Base-by-base conservation (phyloP, 2,329 filamentous ascomycete genomes). In the Sporothrix pseudoabietina region DNA sequence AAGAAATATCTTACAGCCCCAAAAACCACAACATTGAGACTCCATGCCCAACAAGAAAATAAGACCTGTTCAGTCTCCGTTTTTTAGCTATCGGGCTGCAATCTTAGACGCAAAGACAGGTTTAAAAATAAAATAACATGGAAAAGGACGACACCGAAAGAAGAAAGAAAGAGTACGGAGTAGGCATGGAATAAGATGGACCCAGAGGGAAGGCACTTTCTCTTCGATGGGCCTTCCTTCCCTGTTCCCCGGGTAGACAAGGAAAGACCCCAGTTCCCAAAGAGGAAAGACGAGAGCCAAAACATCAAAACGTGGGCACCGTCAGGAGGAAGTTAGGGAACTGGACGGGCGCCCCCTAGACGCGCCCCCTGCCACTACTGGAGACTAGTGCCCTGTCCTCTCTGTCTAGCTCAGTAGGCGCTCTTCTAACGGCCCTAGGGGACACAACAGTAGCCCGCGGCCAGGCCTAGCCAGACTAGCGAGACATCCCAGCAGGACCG, bases 251-350 rank as follows among this genome's bases (percentile, higher is more conserved):
- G 26, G 65, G 65, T 54, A 22, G 47, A 39, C 22, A 12, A 57
- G 22, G n/a, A 41, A 19, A 22, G 9, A 44, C 1, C 47, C 32
- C 41, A 54, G 59, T 44, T 65, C 70, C 69, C 4, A 71, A 71
- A 71, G 35, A 65, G 57, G 70, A 65, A 71, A 71, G 70, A 65
- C 35, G 35, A 44, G 39, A n/a, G 19, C 59, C 35, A 41, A 16
- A 65, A 44, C 4, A 44, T 44, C 10, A 44, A 65, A 65, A 65
- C 59, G 59, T 65, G 59, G 59, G 59, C 35, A 39, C 35, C 4
- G 35, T 19, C 16, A 22, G 59, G 12, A 8, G 59, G 59, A 63
- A 5, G 19, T 39, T 16, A 26, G 39, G 39, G 59, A 65, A 16
- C 35, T 44, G 35, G 39, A 44, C 35, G 26, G 59, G 59, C 35